Conservation (phyloP, 2,329 filamentous ascomycete species). For the Dryadomyces quercivorus region DNA sequence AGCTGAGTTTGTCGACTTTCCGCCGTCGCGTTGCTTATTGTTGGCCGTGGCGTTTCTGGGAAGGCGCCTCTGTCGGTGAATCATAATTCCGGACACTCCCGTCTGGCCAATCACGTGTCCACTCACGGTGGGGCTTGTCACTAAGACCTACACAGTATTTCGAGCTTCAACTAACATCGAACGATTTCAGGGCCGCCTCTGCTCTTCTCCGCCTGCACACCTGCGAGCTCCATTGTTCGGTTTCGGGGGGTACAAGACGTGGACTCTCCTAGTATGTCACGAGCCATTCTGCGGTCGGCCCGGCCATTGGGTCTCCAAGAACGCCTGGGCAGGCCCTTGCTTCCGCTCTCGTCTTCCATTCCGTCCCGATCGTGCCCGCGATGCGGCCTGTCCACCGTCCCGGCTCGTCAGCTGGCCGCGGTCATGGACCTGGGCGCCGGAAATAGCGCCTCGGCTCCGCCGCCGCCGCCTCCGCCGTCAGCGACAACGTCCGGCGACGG, state of each 20-base stretch:
- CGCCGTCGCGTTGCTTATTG: neutral
- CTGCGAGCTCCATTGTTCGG: neutral
- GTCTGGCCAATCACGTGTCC: neutral
- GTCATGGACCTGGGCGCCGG: neutral
- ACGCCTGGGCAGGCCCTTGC: neutral
- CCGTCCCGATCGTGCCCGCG: slow-evolving; percentile 5
- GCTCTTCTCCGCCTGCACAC: too few species aligned
- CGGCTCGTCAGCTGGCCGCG: slow-evolving; percentile 7
- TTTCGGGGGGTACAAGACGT: neutral
- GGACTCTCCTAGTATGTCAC: neutral
- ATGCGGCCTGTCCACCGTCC: slow-evolving; percentile 8
- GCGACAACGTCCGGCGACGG: neutral
- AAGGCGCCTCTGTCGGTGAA: neutral
- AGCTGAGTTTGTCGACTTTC: too few species aligned
- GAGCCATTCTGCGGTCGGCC: neutral
- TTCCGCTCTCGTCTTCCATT: neutral
- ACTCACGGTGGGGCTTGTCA: neutral
- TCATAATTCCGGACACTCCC: neutral
- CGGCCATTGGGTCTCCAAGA: neutral
- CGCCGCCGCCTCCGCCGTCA: neutral
- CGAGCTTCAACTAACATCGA: neutral
- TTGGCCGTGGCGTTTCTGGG: neutral
- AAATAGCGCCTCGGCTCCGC: neutral
- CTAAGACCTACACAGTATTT: neutral
- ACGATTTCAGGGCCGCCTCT: neutral